Evolutionary conservation across 768 basidiomycete species (phyloP), one percentile per base, ranked within the genome.

Genomic region (Leccinum ochraceum): DNA sequence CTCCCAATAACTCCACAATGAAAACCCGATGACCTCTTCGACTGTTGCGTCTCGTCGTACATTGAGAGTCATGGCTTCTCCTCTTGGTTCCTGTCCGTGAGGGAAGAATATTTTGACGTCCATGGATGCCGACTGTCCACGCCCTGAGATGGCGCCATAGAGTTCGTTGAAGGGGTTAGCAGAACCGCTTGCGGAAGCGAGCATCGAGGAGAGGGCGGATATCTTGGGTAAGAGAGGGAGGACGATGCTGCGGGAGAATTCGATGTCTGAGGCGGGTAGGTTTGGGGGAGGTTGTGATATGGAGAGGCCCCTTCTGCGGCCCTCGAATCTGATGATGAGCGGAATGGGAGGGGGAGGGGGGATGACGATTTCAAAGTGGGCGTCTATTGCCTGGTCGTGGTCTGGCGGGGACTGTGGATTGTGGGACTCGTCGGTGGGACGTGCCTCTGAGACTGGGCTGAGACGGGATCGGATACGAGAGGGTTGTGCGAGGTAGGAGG

Each of bases 21-120:
- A 89, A 71, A 90, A 94, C 0, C 97, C 97, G 57, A 98, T 91
- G 6, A 96, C 94, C 73, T 98, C 97, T 71, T 98, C 97, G 4
- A 98, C 88, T 0, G 89, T 90, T 2, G 94, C 90, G 64, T 98
- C 96, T 63, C 86, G 87, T 58, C 93, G 77, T 11, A 98, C 92
- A 61, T 81, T 88, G 6, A 95, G 79, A 39, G 83, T 76, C 82
- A 95, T 85, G 22, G 84, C 77, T 55, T 86, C 84, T 3, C 83
- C 82, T 16, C 69, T 75, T 0, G 89, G 89, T 60, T 84, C 77
- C 6, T 71, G 76, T 16, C 90, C 90, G 62, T 89, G 86, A 0
- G 95, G 95, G 77, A 96, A 98, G 75, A 87, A 97, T 1, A 98
- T 81, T 49, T 83, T 82, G 44, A 96, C 85, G 30, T 79, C 81